Base-by-base conservation (phyloP, 1,284 basidiomycete genomes). In the Ganoderma boninense region DNA sequence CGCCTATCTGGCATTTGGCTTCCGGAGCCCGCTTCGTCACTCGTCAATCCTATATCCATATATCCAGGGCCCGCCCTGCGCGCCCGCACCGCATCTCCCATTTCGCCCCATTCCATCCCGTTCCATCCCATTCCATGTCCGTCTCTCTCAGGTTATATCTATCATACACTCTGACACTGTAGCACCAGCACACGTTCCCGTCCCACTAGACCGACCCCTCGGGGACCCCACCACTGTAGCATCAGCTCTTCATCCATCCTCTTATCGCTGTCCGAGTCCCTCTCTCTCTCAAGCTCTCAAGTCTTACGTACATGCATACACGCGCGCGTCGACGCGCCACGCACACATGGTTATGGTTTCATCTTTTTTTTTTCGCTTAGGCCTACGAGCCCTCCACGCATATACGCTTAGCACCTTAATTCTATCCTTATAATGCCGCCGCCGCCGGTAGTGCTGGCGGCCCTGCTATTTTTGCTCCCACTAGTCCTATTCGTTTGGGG, bases 141-240 rank as follows among this genome's bases (percentile, higher is more conserved):
- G 7, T 38, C 38, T 10, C 38, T 10, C 66, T 18, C 61, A 57
- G 26, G 40, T 49, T 40, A 2, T n/a, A 64, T 35, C 69, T 44
- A 2, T 23, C 67, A 35, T 69, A 62, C 66, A 65, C 69, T 69
- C 70, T 77, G 74, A 67, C 69, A 69, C 69, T 77, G 74, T 75
- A 75, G 74, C 75, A 75, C 61, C 72, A 73, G 67, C 70, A 63
- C 69, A 62, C 62, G 38, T 67, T 67, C 46, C 18, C 44, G 18
- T 46, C 40, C 23, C n/a, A 18, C 32, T 70, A 69, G 64, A 68
- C 49, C 42, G 64, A 68, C 49, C 42, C 14, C 43, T 62, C 43
- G 18, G 38, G 38, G 38, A 38, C 38, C 43, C 26, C 64, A 26
- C 40, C 61, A 63, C 61, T 74, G 73, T 74, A 74, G 73, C 73